Base-by-base conservation (phyloP, 163 green algal species). In the Chlorella variabilis region DNA sequence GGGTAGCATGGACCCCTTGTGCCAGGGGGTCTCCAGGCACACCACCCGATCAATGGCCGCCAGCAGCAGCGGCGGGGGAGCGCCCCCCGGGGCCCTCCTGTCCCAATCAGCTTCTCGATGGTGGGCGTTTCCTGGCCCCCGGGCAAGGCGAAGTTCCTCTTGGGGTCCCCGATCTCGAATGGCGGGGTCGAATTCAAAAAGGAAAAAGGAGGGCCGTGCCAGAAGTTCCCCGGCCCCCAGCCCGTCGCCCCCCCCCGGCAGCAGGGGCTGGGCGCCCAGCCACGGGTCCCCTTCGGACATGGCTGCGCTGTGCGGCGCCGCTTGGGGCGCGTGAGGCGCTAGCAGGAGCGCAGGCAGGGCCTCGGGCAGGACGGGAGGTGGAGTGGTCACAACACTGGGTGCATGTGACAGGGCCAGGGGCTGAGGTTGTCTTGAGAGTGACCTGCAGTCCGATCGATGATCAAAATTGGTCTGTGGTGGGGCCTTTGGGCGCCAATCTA, bases 121-220 rank as follows among this genome's bases (percentile, higher is more conserved):
- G 85, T 89, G 33, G 66, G 68, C 13, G 36, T 23, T 41, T 80
- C 80, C 45, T 77, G 29, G 49, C 27, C 36, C n/a, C 70, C 48
- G 39, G 58, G 58, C 31, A 88, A 71, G 29, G 92, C 94, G 5
- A 91, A 85, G 80, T 98, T 95, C 94, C 98, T 97, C 54, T 97
- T 97, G 2, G 84, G 71, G 80, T 98, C 94, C 1, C 96, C 96
- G 3, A 98, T 93, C 77, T 97, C 94, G 15, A 98, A 81, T 20
- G 95, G 95, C 29, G 86, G 93, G 92, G 98, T 98, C 25, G 94
- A 88, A 31, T 98, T 93, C 39, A 94, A 96, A 9, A 98, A 85
- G 62, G 85, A 95, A 87, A 98, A 98, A 25, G 86, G 59, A 27
- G 91, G 84, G 17, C 85, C 89, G 34, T 94, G 89, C n/a, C 15